These are phyloP conservation scores for Sporobolomyces phaffii DNA, from an alignment of 768 basidiomycete species.

Conservation along the genomic window DNA sequence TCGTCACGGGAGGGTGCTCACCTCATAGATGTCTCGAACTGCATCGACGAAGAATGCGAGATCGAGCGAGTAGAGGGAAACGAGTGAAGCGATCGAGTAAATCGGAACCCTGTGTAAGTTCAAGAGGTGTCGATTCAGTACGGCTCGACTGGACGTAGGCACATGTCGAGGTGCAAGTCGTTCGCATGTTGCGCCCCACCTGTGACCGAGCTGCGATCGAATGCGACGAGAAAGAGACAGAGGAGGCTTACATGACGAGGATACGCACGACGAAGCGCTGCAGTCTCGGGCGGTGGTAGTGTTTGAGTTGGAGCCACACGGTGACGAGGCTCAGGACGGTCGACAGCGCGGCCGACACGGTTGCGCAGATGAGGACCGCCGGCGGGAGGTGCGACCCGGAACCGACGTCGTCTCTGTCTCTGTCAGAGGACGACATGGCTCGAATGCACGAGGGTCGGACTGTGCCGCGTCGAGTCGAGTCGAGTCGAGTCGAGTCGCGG, in stretches of 20 bases:
- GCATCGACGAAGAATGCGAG: slow-evolving; percentile 95
- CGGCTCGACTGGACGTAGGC: no score
- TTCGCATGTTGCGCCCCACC: no score
- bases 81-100: slow-evolving; percentile 82
- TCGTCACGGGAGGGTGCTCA: slow-evolving; percentile 48
- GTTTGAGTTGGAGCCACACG: slow-evolving; percentile 74
- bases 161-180: no score
- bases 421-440: neutral
- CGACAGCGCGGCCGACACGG: slow-evolving; percentile 61
- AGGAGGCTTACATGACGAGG: slow-evolving; percentile 75
- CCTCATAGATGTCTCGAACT: slow-evolving; percentile 92
- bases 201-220: no score
- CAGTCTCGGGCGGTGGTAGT: slow-evolving; percentile 60
- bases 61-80: slow-evolving; percentile 86
- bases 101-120: slow-evolving; percentile 56
- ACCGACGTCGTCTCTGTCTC: neutral
- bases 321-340: slow-evolving; percentile 67
- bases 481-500: neutral
- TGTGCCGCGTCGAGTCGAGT: neutral
- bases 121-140: neutral
- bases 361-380: slow-evolving; percentile 57
- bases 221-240: no score
- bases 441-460: no score
- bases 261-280: slow-evolving; percentile 85
- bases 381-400: slow-evolving; percentile 32